Evolutionary conservation across 2,329 filamentous ascomycete genomes (phyloP).

Genomic region (Fusarium napiforme): DNA sequence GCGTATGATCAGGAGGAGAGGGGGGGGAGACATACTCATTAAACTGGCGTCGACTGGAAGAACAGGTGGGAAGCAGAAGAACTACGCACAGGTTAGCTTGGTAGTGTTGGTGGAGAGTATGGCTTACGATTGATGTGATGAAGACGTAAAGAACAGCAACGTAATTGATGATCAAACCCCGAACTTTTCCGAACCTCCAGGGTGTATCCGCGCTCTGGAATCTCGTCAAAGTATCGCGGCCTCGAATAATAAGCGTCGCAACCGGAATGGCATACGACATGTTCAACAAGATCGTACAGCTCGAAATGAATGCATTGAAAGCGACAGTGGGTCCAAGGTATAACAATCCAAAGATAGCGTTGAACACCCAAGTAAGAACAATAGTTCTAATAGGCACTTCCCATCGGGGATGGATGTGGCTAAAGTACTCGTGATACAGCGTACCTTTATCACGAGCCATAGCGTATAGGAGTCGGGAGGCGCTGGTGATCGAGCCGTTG

Average conservation of each 20-base stretch:
- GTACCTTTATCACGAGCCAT: conserved; percentile 37
- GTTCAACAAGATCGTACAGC: conserved; percentile 37
- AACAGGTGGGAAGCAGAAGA: conserved; percentile 37
- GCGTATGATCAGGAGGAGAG: rapidly evolving
- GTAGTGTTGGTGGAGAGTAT: rapidly evolving
- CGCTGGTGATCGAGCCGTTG: conserved; percentile 56
- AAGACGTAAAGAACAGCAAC: conserved; percentile 33
- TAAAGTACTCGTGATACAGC: conserved; percentile 21
- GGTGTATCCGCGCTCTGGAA: conserved; percentile 11
- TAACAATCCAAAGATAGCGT: conserved; percentile 29
- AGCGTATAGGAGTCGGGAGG: conserved; percentile 55
- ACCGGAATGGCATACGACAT: conserved; percentile 35
- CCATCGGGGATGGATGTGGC: conserved; percentile 26
- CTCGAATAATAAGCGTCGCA: conserved; percentile 20
- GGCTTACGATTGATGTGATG: conserved; percentile 30
- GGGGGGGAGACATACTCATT: conserved; percentile 18
- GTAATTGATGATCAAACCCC: conserved; percentile 22
- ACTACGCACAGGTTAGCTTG: conserved; percentile 4
- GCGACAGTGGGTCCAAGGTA: conserved; percentile 34
- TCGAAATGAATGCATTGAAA: conserved; percentile 34
- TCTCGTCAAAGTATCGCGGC: neutral
- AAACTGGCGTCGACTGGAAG: conserved; percentile 27
- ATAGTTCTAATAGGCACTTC: conserved; percentile 29
- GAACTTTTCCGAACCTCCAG: conserved; percentile 18
- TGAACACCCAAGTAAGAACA: conserved; percentile 26